Base-by-base conservation (phyloP, 1,284 basidiomycete genomes). In the Ceratobasidium sp. region DNA sequence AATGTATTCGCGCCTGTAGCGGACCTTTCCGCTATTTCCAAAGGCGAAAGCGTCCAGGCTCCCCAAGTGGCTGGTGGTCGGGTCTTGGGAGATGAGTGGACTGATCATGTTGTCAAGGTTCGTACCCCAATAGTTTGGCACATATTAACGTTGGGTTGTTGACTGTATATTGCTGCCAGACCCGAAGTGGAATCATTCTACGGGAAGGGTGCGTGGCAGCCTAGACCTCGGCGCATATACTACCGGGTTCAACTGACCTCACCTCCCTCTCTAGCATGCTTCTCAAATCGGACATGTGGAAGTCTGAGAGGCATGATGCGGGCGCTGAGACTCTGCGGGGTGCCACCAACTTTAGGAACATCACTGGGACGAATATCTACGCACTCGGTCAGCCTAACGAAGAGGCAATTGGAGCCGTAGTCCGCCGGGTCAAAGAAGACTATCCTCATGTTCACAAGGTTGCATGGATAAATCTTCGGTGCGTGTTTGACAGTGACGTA, bases 371-470 rank as follows among this genome's bases (percentile, higher is more conserved):
- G n/a, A 88, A 88, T 59, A 90, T 98, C 56, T 98, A 93, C 74
- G 93, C 93, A 0, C 84, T 93, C 39, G 91, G 95, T 0, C 97
- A 99, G 78, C 97, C 97, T 0, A 95, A 94, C 0, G 82, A 92
- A 67, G 90, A 92, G 69, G 97, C 95, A 2, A 89, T 99, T 60
- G 85, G 90, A 59, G 87, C 89, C 62, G 94, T 98, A 0, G 84
- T 98, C 9, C 78, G 81, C 1, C 82, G 85, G n/a, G 83, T 94
- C 54, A 87, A 85, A 71, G 76, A 80, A 14, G 81, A 84, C 0
- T 84, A 90, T 73, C 87, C 90, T 0, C 77, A 78, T 11, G 82
- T 87, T 0, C 82, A 82, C 9, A 83, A 83, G 46, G 84, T 96
- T 27, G 83, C 93, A 9, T 99, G 96, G 97, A 87, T 99, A 69